Evolutionary conservation across 2,329 filamentous ascomycete species (phyloP).

Genomic region (Neopestalotiopsis sp.): DNA sequence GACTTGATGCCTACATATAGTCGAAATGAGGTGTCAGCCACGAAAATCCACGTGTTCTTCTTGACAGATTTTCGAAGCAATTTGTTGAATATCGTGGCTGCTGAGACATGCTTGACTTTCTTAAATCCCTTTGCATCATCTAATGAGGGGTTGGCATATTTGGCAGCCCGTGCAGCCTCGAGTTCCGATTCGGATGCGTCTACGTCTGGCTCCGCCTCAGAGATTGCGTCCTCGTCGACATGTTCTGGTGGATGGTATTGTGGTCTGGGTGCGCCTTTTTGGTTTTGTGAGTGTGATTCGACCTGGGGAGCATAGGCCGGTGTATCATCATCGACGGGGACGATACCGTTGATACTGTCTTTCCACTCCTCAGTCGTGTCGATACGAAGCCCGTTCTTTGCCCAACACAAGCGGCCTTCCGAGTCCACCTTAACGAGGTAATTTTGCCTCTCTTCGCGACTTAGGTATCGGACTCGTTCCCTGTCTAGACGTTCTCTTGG

Average conservation of each 20-base stretch:
- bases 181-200: conserved; percentile 50
- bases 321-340: conserved; percentile 63
- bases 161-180: conserved; percentile 65
- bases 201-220: conserved; percentile 34
- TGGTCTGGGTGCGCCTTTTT: conserved; percentile 35
- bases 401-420: conserved; percentile 82
- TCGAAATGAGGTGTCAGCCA: conserved; percentile 82
- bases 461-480: conserved; percentile 84
- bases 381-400: conserved; percentile 78
- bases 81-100: conserved; percentile 77
- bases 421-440: conserved; percentile 80
- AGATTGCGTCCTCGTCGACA: conserved; percentile 24
- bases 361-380: conserved; percentile 77
- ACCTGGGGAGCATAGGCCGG: conserved; percentile 53
- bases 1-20: conserved; percentile 91
- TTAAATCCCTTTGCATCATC: conserved; percentile 62
- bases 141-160: conserved; percentile 69
- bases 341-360: conserved; percentile 79
- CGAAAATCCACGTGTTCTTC: conserved; percentile 94
- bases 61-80: conserved; percentile 78
- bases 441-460: conserved; percentile 77
- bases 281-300: conserved; percentile 29
- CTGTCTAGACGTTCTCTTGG: conserved; percentile 76
- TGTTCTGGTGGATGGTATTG: conserved; percentile 25
- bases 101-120: conserved; percentile 67